Conservation (phyloP, 768 basidiomycete genomes). For the Lentinula raphanica region DNA sequence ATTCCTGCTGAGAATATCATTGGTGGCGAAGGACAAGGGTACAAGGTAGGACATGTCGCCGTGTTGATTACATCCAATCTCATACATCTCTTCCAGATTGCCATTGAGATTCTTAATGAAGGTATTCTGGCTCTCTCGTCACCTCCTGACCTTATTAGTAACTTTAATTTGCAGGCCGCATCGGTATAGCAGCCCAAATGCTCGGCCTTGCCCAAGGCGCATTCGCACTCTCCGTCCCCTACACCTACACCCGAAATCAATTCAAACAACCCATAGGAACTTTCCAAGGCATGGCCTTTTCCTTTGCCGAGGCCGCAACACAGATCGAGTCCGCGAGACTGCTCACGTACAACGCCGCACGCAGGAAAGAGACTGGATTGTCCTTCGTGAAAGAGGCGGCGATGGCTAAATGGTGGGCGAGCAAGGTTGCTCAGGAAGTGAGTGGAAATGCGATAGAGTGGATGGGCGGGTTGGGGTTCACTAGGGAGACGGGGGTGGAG, state of each 20-base stretch:
- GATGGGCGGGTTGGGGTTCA: constrained; percentile 91
- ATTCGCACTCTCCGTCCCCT: constrained; percentile 92
- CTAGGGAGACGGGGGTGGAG: constrained; percentile 91
- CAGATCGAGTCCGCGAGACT: constrained; percentile 89
- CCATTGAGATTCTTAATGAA: constrained; percentile 95
- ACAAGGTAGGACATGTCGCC: constrained; percentile 50
- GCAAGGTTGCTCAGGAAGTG: constrained; percentile 84
- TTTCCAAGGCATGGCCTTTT: constrained; percentile 95
- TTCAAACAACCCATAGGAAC: constrained; percentile 92
- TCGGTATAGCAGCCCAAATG: constrained; percentile 99
- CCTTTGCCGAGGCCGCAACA: constrained; percentile 85
- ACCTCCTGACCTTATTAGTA: background rate
- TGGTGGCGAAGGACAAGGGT: constrained; percentile 87
- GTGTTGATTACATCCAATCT: background rate
- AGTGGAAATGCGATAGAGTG: constrained; percentile 91
- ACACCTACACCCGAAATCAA: constrained; percentile 90
- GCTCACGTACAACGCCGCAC: constrained; percentile 93
- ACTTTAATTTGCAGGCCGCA: constrained; percentile 50
- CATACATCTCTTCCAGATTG: constrained; percentile 49
- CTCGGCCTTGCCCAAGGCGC: constrained; percentile 96
- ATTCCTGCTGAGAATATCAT: constrained; percentile 81
- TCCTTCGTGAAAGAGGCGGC: constrained; percentile 91
- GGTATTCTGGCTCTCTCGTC: constrained; percentile 32
- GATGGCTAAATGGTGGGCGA: constrained; percentile 95
- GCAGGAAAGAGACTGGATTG: constrained; percentile 87